Percentiles rank a stretch among this genome's conserved stretches.
These are phyloP conservation scores for Fusarium nelsonii DNA, from an alignment of 2,329 filamentous ascomycete species.

Conservation along the genomic window DNA sequence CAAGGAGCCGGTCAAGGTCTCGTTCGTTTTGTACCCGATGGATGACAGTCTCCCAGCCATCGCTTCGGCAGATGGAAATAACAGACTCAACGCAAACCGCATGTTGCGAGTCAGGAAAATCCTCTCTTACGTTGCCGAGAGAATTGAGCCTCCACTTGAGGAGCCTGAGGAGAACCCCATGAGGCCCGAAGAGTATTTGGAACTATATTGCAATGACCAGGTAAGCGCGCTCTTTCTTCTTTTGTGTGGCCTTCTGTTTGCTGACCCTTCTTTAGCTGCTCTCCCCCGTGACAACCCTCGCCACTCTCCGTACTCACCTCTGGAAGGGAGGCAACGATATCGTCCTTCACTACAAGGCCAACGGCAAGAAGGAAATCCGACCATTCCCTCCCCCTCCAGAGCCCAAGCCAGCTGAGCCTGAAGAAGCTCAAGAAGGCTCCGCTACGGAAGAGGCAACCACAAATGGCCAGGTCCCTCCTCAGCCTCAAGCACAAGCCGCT, in stretches of 20 bases:
- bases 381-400: slow-evolving; percentile 47
- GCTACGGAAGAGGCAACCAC: slow-evolving; percentile 33
- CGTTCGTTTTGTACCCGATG: slow-evolving; percentile 87
- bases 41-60: slow-evolving; percentile 78
- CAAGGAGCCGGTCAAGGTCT: slow-evolving; percentile 97
- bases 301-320: slow-evolving; percentile 88
- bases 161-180: slow-evolving; percentile 70
- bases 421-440: slow-evolving; percentile 36
- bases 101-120: slow-evolving; percentile 98
- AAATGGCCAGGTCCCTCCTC: slow-evolving; percentile 23
- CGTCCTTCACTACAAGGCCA: slow-evolving; percentile 88
- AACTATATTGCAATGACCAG: slow-evolving; percentile 94
- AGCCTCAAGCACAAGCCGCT: slow-evolving; percentile 23
- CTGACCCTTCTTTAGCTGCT: slow-evolving; percentile 64
- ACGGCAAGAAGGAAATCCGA: slow-evolving; percentile 79
- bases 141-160: slow-evolving; percentile 80
- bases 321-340: slow-evolving; percentile 98
- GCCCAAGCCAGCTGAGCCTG: slow-evolving; percentile 39
- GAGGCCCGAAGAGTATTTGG: slow-evolving; percentile 91
- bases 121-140: slow-evolving; percentile 88
- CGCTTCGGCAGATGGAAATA: slow-evolving; percentile 81
- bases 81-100: slow-evolving; percentile 92
- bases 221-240: slow-evolving; percentile 64
- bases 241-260: neutral
- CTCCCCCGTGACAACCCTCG: slow-evolving; percentile 88